Percentiles rank a stretch among this genome's conserved stretches.
phyloP scores from a whole-genome alignment of 2,329 filamentous ascomycete species.

The Fusarium sterilihyphosum region DNA sequence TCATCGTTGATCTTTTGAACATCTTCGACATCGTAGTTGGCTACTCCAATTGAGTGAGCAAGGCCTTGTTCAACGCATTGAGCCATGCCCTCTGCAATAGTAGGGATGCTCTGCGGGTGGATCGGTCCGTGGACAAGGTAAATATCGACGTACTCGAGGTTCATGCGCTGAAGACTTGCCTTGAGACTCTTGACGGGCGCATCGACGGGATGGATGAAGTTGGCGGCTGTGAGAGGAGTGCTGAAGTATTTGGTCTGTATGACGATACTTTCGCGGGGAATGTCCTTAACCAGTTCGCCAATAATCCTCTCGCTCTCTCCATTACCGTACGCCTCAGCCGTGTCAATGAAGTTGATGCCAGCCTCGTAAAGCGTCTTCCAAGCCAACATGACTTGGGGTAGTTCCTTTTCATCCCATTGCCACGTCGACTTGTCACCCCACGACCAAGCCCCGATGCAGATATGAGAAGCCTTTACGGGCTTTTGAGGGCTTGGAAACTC shows the following conservation, averaged over 20 bases:
- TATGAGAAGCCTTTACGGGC: background rate
- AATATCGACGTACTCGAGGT: constrained; percentile 15
- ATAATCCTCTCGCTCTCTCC: constrained; percentile 16
- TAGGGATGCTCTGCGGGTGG: background rate
- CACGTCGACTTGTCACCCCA: constrained; percentile 18
- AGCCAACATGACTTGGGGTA: background rate
- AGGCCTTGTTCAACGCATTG: constrained; percentile 14
- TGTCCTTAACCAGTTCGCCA: background rate
- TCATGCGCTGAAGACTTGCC: background rate
- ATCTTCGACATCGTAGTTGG: constrained; percentile 5
- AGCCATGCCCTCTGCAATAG: constrained; percentile 14
- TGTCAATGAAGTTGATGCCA: constrained; percentile 19
- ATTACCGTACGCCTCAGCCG: background rate
- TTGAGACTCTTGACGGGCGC: constrained; percentile 11
- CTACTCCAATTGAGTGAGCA: background rate
- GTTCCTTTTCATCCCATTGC: constrained; percentile 1
- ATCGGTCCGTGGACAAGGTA: constrained; percentile 16
- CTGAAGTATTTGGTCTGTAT: constrained; percentile 20
- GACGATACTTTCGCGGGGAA: background rate
- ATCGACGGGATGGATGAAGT: background rate
- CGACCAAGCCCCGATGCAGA: background rate
- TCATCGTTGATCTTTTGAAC: constrained; percentile 4
- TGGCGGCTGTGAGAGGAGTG: background rate
- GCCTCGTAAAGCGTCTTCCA: constrained; percentile 14
- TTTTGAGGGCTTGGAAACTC: background rate